Percentiles rank a stretch among this genome's conserved stretches.
Conservation (phyloP, 306 rosid species). For the Quercus rubra region DNA sequence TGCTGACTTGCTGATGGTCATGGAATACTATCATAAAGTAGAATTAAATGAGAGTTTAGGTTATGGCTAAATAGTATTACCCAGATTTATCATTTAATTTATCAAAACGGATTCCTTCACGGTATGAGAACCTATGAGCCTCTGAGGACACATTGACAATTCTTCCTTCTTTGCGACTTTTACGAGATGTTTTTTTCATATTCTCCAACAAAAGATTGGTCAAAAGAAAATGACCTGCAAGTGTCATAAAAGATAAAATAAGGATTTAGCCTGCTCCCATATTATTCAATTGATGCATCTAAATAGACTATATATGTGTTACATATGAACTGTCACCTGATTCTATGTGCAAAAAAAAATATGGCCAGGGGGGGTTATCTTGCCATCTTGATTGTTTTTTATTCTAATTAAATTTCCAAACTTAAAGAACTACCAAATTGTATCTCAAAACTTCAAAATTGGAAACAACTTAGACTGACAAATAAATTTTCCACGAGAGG, state of each 20-base stretch:
- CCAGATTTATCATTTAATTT: conserved; percentile 59
- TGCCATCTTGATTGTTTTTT: not conserved
- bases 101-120: conserved; percentile 69
- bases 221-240: conserved; percentile 86
- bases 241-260: not conserved
- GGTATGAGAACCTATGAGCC: conserved; percentile 59
- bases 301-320: not conserved
- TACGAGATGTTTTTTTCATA: conserved; percentile 65
- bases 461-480: conserved; percentile 4
- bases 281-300: conserved; percentile 1
- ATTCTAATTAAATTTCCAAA: not conserved
- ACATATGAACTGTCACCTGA: not conserved
- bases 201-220: conserved; percentile 76
- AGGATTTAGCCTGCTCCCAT: not conserved
- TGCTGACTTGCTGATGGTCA: not conserved
- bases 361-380: not conserved
- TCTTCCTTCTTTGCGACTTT: conserved; percentile 75
- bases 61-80: conserved; percentile 33
- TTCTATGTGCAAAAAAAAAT: conserved; percentile 10
- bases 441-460: not conserved
- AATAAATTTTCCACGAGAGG: not conserved
- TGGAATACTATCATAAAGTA: conserved; percentile 12
- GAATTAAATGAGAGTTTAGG: not conserved
- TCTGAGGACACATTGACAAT: conserved; percentile 68
- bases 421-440: not conserved